phyloP scores from a whole-genome alignment of 2,329 filamentous ascomycete species.

The Claviceps sp. region DNA sequence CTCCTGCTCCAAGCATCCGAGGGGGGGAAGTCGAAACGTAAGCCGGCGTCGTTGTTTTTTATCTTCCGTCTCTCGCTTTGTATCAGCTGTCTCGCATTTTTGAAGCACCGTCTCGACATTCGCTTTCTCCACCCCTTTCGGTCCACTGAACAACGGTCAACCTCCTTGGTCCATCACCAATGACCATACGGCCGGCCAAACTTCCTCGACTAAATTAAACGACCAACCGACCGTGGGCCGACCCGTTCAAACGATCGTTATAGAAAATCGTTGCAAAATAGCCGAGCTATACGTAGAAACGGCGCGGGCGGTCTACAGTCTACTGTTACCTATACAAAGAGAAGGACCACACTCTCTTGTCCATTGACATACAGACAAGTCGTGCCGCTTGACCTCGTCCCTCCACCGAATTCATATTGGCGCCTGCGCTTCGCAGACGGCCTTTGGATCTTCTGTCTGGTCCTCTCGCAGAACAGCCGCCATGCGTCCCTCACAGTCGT shows the following conservation, averaged over 20 bases:
- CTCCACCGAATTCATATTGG: not conserved
- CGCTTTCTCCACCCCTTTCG: constrained; percentile 4
- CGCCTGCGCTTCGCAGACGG: not conserved
- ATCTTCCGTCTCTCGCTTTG: constrained; percentile 12
- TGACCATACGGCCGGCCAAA: constrained; percentile 3
- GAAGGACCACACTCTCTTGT: not conserved
- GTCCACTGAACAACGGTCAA: not conserved
- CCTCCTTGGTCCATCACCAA: not conserved
- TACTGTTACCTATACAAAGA: not conserved
- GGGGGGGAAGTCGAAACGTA: not conserved
- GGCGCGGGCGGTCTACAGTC: not conserved
- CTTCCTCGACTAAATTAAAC: not conserved
- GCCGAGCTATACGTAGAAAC: not conserved
- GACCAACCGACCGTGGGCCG: not conserved
- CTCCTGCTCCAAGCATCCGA: not conserved
- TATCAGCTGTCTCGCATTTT: not conserved
- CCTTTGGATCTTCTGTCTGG: not conserved
- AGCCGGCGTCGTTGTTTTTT: not conserved
- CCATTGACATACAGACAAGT: not conserved
- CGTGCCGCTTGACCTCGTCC: not conserved
- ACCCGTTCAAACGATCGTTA: not conserved
- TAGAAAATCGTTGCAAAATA: not conserved
- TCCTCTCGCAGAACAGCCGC: not conserved
- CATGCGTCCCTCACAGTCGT: constrained; percentile 34
- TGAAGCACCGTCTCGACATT: constrained; percentile 5